Evolutionary conservation across 2,329 filamentous ascomycete genomes (phyloP), one percentile per base, ranked within the genome.

Genomic region (Trichophyton simii): DNA sequence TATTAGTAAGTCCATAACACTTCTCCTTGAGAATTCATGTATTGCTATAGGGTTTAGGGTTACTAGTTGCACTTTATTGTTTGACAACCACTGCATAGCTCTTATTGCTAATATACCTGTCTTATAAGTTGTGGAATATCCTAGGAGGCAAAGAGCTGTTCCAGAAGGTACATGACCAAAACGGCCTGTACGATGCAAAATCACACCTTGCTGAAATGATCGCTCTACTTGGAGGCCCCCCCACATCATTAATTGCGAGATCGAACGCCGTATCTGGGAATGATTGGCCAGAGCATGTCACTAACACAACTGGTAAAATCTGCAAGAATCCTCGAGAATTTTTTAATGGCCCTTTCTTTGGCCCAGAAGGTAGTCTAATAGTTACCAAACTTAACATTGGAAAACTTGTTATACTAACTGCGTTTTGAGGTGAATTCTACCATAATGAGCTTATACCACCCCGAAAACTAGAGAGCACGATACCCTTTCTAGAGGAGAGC

Each of bases 251-350:
- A 58, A 60, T 42, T 64, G 64, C 38, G 65, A 66, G 69, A 77
- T 63, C 78, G 78, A 68, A 75, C 76, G 60, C 71, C 69, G 18
- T 67, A 77, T 62, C 65, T 78, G 1, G 75, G 74, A 13, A 69
- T 68, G 46, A 73, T 75, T 4, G 73, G 72, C 48, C 67, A 64
- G 60, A 69, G 72, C 61, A 52, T 77, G 7, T 61, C 76, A 61
- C 61, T 68, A 64, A 68, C 70, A 15, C 68, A 63, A 38, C 46
- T 11, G 28, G 54, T 13, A 36, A 36, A 31, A 20, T 31, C 28
- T 52, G 46, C 22, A 52, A 28, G 15, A 25, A 52, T 52, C 11
- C 46, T 13, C 46, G 15, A 52, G 46, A 52, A 52, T 52, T 52
- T 13, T 52, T 52, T 6, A 13, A 13, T 9, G 46, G 46, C 7